phyloP scores from a whole-genome alignment of 345 rosid genomes.

The Lepidium aucheri region DNA sequence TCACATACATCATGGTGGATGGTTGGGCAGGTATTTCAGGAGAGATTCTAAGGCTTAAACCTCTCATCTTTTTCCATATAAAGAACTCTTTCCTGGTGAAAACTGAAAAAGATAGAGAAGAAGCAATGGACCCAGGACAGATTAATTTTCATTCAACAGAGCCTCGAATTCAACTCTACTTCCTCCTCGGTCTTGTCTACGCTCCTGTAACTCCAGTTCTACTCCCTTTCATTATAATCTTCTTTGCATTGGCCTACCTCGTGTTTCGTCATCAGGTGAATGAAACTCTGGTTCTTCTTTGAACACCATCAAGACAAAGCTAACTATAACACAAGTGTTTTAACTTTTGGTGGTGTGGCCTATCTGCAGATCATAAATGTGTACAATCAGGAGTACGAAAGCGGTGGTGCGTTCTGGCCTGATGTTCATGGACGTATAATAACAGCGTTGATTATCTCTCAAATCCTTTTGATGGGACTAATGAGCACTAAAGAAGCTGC shows the following conservation, averaged over 20 bases:
- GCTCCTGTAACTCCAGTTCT: slow-evolving; percentile 71
- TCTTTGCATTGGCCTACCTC: slow-evolving; percentile 70
- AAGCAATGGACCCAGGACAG: slow-evolving; percentile 94
- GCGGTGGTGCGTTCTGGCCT: slow-evolving; percentile 93
- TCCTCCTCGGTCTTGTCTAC: slow-evolving; percentile 87
- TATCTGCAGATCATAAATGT: slow-evolving; percentile 75
- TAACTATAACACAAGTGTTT: too few species aligned
- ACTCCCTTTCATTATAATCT: slow-evolving; percentile 82
- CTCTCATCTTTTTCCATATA: slow-evolving; percentile 77
- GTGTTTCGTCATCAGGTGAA: slow-evolving; percentile 95
- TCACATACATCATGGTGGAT: slow-evolving; percentile 92
- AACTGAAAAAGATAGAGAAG: slow-evolving; percentile 92
- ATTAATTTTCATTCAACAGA: slow-evolving; percentile 77
- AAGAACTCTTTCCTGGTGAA: slow-evolving; percentile 88
- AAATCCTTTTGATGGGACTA: slow-evolving; percentile 70
- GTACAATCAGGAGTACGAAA: slow-evolving; percentile 87
- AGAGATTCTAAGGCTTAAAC: slow-evolving; percentile 79
- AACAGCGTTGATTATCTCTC: slow-evolving; percentile 67
- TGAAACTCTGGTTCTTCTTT: not conserved
- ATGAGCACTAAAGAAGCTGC: slow-evolving; percentile 58
- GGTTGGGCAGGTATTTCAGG: slow-evolving; percentile 98
- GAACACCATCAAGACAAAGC: not conserved
- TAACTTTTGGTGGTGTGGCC: not conserved
- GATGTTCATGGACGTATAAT: slow-evolving; percentile 77
- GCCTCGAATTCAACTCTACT: slow-evolving; percentile 89